Evolutionary conservation across 169 alveolate species (phyloP).

Genomic region (Pseudocohnilembus persalinus): DNA sequence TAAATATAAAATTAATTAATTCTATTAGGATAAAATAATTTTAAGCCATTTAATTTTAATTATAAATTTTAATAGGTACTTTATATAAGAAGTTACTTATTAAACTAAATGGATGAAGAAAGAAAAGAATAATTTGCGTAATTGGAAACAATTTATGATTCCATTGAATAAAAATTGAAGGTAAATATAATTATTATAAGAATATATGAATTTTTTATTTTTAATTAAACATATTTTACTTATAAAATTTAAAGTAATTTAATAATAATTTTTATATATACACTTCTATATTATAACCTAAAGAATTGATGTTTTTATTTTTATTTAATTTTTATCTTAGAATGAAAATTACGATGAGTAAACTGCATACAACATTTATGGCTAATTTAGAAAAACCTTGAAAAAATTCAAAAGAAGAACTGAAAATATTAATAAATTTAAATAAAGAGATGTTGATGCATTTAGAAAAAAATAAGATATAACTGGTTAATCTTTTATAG

Average conservation of each 20-base stretch:
- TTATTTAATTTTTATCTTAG: neutral
- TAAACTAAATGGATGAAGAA: neutral
- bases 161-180: constrained; percentile 5
- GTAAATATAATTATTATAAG: neutral
- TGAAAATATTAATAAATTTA: constrained; percentile 6
- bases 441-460: constrained; percentile 19
- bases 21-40: too few relatives aligned
- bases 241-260: neutral
- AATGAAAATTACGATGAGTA: neutral
- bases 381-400: constrained; percentile 13
- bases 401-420: constrained; percentile 18
- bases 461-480: constrained; percentile 24
- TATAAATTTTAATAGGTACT: constrained; percentile 2
- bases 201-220: neutral
- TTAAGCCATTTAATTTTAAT: too few relatives aligned
- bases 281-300: neutral
- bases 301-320: neutral
- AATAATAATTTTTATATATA: neutral
- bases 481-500: constrained; percentile 6
- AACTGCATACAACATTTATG: constrained; percentile 8
- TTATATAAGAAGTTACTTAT: constrained; percentile 15
- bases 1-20: too few relatives aligned
- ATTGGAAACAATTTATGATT: constrained; percentile 15
- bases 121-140: constrained; percentile 8
- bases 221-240: neutral